Conservation (phyloP, 164 flowering plant species). For the Brasenia schreberi region DNA sequence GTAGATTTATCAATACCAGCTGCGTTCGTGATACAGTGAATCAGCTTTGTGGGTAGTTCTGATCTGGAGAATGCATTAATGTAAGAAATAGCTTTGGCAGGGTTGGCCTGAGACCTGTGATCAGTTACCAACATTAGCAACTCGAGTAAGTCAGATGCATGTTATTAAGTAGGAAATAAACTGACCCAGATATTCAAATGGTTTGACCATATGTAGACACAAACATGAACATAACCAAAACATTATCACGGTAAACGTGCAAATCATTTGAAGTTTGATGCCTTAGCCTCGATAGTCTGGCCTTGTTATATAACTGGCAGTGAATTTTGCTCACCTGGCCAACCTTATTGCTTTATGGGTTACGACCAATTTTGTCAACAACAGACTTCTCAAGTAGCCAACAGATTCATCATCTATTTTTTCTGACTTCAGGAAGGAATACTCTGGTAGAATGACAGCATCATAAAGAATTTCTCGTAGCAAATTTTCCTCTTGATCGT, state of each 20-base stretch:
- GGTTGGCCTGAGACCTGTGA: constrained; percentile 41
- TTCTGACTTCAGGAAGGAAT: constrained; percentile 37
- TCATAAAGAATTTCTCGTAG: constrained; percentile 46
- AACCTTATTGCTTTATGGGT: constrained; percentile 37
- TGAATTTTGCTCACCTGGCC: constrained; percentile 24
- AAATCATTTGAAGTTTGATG: not conserved
- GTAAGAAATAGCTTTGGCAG: constrained; percentile 34
- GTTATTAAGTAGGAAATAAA: not conserved
- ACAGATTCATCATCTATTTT: constrained; percentile 14
- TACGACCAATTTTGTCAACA: constrained; percentile 32
- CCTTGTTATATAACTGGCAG: not conserved
- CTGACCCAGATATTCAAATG: not conserved
- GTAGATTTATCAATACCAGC: constrained; percentile 16
- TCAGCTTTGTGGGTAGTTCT: constrained; percentile 24
- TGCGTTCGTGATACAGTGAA: constrained; percentile 25
- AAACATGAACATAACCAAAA: not conserved
- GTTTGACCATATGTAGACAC: not conserved
- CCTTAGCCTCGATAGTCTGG: not conserved
- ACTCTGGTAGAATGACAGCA: constrained; percentile 53
- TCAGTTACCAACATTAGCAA: not conserved
- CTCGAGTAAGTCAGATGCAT: not conserved
- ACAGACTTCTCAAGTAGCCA: constrained; percentile 21
- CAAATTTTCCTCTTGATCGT: constrained; percentile 28
- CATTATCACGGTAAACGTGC: not conserved
- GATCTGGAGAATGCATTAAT: constrained; percentile 44